Conservation (phyloP, 164 flowering plant species). For the Magnolia officinalis region DNA sequence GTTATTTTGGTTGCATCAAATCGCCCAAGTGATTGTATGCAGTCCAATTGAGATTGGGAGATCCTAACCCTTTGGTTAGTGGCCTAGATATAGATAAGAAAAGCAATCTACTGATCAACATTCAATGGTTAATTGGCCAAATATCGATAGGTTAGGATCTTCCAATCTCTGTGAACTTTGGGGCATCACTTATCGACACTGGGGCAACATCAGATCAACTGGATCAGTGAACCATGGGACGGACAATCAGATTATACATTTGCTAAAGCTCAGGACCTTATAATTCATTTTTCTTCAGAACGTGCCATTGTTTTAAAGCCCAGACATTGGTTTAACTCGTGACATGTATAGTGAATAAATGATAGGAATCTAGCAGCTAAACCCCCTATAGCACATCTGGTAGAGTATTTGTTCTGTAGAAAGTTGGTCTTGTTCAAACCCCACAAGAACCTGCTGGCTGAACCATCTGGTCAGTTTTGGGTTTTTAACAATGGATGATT, state of each 20-base stretch:
- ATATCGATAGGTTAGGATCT: neutral
- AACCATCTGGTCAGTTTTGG: neutral
- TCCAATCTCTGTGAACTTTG: neutral
- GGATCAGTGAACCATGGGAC: neutral
- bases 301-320: neutral
- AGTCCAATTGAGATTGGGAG: neutral
- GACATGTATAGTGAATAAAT: neutral
- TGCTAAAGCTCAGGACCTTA: neutral
- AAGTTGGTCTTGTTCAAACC: neutral
- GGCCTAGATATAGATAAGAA: neutral
- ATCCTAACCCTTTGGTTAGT: neutral
- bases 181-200: neutral
- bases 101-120: too few species aligned
- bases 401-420: neutral
- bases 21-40: too few species aligned
- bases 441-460: neutral
- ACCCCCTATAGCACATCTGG: neutral
- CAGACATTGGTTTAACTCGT: neutral
- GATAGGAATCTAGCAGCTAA: neutral
- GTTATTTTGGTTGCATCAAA: too few species aligned
- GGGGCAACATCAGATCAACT: neutral
- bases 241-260: too few species aligned
- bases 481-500: neutral
- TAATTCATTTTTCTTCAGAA: neutral
- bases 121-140: neutral